phyloP scores from a whole-genome alignment of 192 early-diverging fungal species.

The Pilobolus umbonatus region DNA sequence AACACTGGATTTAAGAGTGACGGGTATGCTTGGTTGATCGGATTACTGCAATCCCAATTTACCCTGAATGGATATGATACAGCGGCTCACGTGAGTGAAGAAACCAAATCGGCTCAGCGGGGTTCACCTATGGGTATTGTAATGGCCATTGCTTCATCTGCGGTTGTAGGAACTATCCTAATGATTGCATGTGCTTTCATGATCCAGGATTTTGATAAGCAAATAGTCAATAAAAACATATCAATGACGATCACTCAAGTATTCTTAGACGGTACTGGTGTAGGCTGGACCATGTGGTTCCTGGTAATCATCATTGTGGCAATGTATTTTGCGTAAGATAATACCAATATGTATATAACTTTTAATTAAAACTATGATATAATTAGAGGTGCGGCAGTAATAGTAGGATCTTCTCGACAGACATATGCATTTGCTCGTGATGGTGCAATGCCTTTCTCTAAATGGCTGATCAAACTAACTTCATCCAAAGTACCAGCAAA shows the following conservation, averaged over 20 bases:
- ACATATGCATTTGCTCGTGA: constrained; percentile 47
- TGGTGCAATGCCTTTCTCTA: constrained; percentile 42
- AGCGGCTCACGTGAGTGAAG: constrained; percentile 24
- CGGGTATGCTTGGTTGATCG: constrained; percentile 43
- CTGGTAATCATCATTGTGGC: constrained; percentile 36
- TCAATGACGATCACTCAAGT: constrained; percentile 32
- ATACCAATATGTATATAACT: neutral
- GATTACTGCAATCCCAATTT: constrained; percentile 42
- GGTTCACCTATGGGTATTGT: constrained; percentile 43
- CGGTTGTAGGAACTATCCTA: constrained; percentile 33
- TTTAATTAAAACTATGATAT: constrained; percentile 1
- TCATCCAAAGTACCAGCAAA: constrained; percentile 33
- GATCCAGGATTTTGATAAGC: constrained; percentile 31
- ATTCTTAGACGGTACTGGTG: constrained; percentile 35
- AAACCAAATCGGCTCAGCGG: constrained; percentile 37
- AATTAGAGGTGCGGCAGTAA: constrained; percentile 37
- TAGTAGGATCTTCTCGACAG: constrained; percentile 40
- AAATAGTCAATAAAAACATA: constrained; percentile 25
- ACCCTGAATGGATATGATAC: constrained; percentile 44
- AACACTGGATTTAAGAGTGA: constrained; percentile 35
- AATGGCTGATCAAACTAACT: constrained; percentile 33
- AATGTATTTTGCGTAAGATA: constrained; percentile 18
- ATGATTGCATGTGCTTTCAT: constrained; percentile 37
- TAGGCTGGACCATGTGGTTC: constrained; percentile 33
- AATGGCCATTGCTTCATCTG: constrained; percentile 25